Base-by-base conservation (phyloP, 192 early-diverging fungal genomes). In the Geosiphon pyriformis region DNA sequence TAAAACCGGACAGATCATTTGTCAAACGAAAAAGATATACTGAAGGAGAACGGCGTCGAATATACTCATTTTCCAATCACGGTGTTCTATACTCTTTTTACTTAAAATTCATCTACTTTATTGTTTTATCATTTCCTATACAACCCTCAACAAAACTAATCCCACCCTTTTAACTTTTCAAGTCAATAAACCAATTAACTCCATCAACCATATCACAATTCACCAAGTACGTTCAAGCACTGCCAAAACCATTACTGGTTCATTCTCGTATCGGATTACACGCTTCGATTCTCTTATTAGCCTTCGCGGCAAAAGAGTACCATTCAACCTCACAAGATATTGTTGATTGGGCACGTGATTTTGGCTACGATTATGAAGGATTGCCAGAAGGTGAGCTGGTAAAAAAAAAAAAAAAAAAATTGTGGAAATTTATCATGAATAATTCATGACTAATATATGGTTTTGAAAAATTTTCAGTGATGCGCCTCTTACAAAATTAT, bases 271-370 rank as follows among this genome's bases (percentile, higher is more conserved):
- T 29, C 27, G 53, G 53, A 55, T 29, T 55, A 20, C 27, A 20
- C 20, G 53, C 53, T 20, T 20, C 53, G 27, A 55, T 55, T 12
- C 18, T 55, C 18, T 1, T 29, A 4, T 23, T 55, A 29, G 20
- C 53, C 25, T 55, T 20, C 53, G 27, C 53, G 53, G 53, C 53
- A 23, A 55, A 55, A 55, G 53, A 55, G 27, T 55, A 55, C 4
- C 18, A 23, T 12, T 55, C 22, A 1, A 29, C 22, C 11, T 12
- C 27, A 55, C 22, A 55, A 55, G 53, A 55, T 26, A 23, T 55
- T 55, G 23, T 29, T 2, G 27, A 12, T 20, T 55, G 53, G 53
- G 53, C 18, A 20, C 20, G 53, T 26, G 53, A 55, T 4, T 55
- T 55, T 55, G 53, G 53, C 11, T 55, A 55, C 25, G 53, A 55